Evolutionary conservation across 805 yeast species (phyloP).

Genomic region (Saccharomycopsis schoenii): DNA sequence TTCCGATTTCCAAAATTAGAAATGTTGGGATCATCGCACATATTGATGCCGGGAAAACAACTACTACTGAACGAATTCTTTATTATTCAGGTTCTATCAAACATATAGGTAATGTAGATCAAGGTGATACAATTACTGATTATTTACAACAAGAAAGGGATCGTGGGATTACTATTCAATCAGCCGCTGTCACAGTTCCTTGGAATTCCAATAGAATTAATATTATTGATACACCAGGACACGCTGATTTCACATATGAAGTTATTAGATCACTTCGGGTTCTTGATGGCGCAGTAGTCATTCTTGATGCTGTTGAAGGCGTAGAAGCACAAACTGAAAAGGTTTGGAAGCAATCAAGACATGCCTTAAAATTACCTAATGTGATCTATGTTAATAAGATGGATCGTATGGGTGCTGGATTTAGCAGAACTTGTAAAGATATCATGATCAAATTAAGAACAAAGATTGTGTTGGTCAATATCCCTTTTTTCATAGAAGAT

Average conservation of each 20-base stretch:
- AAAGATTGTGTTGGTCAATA: slow-evolving; percentile 59
- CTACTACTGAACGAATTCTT: slow-evolving; percentile 95
- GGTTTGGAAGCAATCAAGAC: slow-evolving; percentile 82
- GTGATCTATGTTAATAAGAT: slow-evolving; percentile 83
- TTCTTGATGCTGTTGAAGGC: slow-evolving; percentile 93
- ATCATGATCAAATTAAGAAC: slow-evolving; percentile 68
- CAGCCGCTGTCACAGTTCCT: slow-evolving; percentile 87
- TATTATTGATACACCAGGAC: slow-evolving; percentile 96
- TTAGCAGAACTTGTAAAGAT: slow-evolving; percentile 79
- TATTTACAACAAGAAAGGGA: slow-evolving; percentile 81
- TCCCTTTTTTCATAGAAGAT: slow-evolving; percentile 58
- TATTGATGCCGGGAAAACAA: slow-evolving; percentile 97
- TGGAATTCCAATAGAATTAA: slow-evolving; percentile 72
- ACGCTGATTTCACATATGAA: slow-evolving; percentile 94
- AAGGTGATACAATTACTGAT: slow-evolving; percentile 95
- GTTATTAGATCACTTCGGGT: slow-evolving; percentile 85
- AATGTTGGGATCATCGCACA: slow-evolving; percentile 98
- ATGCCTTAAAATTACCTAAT: slow-evolving; percentile 54
- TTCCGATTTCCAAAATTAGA: slow-evolving; percentile 36
- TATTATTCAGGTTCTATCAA: slow-evolving; percentile 74
- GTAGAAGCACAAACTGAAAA: slow-evolving; percentile 98
- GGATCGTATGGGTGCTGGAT: slow-evolving; percentile 97
- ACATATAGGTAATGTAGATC: slow-evolving; percentile 86
- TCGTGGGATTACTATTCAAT: slow-evolving; percentile 92
- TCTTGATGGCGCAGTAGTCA: slow-evolving; percentile 87